These are phyloP conservation scores for Beauveria pseudobassiana DNA, from an alignment of 2,329 filamentous ascomycete genomes.

Conservation along the genomic window DNA sequence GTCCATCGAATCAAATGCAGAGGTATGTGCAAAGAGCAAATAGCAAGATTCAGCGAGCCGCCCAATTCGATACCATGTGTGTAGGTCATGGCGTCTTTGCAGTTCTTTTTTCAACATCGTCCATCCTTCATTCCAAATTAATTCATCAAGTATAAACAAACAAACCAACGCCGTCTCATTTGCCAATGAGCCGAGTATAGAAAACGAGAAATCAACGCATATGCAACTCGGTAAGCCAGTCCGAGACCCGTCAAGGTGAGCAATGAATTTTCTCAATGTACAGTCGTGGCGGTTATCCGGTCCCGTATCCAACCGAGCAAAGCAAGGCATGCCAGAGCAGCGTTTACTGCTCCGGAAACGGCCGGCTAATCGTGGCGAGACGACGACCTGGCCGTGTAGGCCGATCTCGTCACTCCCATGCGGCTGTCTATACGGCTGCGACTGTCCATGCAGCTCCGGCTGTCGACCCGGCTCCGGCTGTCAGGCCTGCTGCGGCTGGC, in stretches of 20 bases:
- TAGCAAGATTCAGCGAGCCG: not conserved
- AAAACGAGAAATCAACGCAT: not conserved
- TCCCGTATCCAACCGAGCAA: not conserved
- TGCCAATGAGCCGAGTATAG: not conserved
- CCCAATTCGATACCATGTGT: not conserved
- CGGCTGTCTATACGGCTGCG: not conserved
- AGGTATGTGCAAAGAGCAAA: conserved; percentile 1
- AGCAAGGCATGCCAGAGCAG: no score
- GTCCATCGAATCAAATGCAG: conserved; percentile 5
- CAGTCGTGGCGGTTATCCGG: not conserved
- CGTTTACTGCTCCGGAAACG: not conserved
- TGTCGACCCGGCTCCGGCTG: conserved; percentile 10
- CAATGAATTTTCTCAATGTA: not conserved
- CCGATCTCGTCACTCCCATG: conserved; percentile 18
- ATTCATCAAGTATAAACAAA: not conserved
- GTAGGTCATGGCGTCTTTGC: not conserved
- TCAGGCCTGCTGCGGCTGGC: conserved; percentile 10
- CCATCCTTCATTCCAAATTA: not conserved
- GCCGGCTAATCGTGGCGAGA: conserved; percentile 3
- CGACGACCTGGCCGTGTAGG: conserved; percentile 22
- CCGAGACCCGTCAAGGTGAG: not conserved
- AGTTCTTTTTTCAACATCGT: not conserved
- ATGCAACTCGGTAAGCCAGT: not conserved
- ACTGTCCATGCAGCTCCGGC: not conserved
- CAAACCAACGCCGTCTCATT: not conserved